Base-by-base conservation (phyloP, 352 stramenopile species). In the Pythium folliculosum region DNA sequence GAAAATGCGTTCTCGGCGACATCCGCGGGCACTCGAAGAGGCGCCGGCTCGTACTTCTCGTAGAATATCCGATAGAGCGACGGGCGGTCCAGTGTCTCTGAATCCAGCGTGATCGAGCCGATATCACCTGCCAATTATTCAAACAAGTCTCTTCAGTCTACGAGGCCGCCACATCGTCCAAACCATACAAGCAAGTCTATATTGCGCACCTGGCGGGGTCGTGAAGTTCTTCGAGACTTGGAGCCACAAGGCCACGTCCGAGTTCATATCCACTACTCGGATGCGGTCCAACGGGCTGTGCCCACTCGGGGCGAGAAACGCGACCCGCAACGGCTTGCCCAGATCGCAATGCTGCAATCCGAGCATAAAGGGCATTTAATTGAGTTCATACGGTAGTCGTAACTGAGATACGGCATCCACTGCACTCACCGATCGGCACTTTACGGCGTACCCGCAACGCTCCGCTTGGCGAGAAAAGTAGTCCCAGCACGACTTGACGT, bases 41-140 rank as follows among this genome's bases (percentile, higher is more conserved):
- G 85, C 40, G 77, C 90, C 1, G 86, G 84, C 70, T 93, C 82
- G 49, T 96, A 94, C 66, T 94, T 94, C 40, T 96, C 88, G 63
- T 94, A 94, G 52, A 94, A 90, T 47, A 96, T 86, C 59, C 85
- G 84, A 77, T 94, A 96, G 23, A 94, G 62, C 23, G 86, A 94
- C 12, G 86, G 83, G 14, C 74, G 80, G 44, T 94, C 80, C 9
- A 96, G 77, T 5, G 86, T 91, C 72, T 96, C 88, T 5, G 82
- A 75, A 59, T 96, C 88, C 19, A 96, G 73, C 1, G 84, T 94
- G 66, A 96, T 93, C 19, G 84, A 86, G 2, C 88, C 88, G 44
- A 94, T 79, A 40, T 88, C 70, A 3, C 79, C 78, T 84, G 55
- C 5, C 32, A 37, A 17, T 45, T 9, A 49, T 22, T 22, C 13